These are phyloP conservation scores for Kodamaea kakaduensis DNA, from an alignment of 805 yeast genomes.

Conservation along the genomic window DNA sequence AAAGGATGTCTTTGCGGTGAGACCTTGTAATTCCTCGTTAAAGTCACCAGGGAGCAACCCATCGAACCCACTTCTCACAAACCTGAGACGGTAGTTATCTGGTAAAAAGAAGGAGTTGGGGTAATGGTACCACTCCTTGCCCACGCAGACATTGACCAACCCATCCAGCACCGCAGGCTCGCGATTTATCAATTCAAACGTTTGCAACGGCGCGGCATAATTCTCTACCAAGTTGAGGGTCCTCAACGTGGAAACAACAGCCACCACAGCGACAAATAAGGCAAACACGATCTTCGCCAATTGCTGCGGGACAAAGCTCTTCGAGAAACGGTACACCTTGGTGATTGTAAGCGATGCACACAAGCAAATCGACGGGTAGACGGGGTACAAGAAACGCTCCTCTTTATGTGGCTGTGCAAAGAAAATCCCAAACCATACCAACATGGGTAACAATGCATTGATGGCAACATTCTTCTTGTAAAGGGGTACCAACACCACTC, in stretches of 20 bases:
- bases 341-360: conserved; percentile 53
- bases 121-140: conserved; percentile 91
- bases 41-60: conserved; percentile 91
- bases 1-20: conserved; percentile 34
- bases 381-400: conserved; percentile 85
- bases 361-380: conserved; percentile 65
- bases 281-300: conserved; percentile 16
- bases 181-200: conserved; percentile 11
- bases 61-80: conserved; percentile 73
- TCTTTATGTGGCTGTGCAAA: conserved; percentile 84
- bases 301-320: conserved; percentile 5
- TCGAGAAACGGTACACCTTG: conserved; percentile 10
- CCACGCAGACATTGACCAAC: conserved; percentile 66
- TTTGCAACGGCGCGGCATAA: conserved; percentile 65
- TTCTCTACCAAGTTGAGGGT: conserved; percentile 57
- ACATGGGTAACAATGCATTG: conserved; percentile 40
- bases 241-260: conserved; percentile 39
- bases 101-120: conserved; percentile 85
- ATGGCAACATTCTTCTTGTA: conserved; percentile 14
- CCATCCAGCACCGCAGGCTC: conserved; percentile 4
- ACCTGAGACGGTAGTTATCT: conserved; percentile 56
- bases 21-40: conserved; percentile 33
- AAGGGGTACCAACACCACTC: conserved; percentile 27
- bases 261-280: conserved; percentile 30
- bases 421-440: conserved; percentile 67